These are phyloP conservation scores for Ustilago curta DNA, from an alignment of 1,284 basidiomycete genomes.

Conservation along the genomic window DNA sequence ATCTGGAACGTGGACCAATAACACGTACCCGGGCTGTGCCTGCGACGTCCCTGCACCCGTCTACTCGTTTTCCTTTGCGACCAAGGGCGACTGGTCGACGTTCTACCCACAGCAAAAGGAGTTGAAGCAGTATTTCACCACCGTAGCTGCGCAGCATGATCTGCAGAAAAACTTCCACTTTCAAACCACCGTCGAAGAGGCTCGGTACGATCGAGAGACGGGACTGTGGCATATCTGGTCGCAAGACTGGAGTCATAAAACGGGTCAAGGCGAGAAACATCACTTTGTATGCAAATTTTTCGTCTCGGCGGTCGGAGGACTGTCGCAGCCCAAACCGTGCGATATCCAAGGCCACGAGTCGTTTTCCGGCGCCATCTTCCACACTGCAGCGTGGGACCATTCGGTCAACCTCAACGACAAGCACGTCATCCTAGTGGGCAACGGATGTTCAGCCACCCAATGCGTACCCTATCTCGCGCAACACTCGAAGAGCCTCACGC, in stretches of 20 bases:
- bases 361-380: conserved; percentile 67
- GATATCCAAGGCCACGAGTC: conserved; percentile 60
- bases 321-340: conserved; percentile 63
- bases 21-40: conserved; percentile 62
- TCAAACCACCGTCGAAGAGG: conserved; percentile 55
- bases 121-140: conserved; percentile 57
- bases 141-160: conserved; percentile 57
- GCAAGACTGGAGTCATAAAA: conserved; percentile 26
- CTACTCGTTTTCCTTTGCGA: conserved; percentile 66
- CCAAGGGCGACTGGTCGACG: conserved; percentile 63
- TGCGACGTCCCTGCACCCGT: conserved; percentile 67
- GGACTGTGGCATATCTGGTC: conserved; percentile 64
- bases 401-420: conserved; percentile 65
- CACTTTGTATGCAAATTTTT: conserved; percentile 66
- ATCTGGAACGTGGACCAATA: conserved; percentile 60
- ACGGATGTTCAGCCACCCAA: conserved; percentile 65
- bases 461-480: conserved; percentile 58
- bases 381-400: conserved; percentile 69
- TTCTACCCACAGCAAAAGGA: conserved; percentile 61
- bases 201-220: conserved; percentile 59
- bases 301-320: conserved; percentile 62
- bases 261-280: conserved; percentile 22
- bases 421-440: conserved; percentile 68
- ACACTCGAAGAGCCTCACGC: conserved; percentile 57
- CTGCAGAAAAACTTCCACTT: conserved; percentile 56